Conservation (phyloP, 306 rosid species). For the Carpinus viminea region DNA sequence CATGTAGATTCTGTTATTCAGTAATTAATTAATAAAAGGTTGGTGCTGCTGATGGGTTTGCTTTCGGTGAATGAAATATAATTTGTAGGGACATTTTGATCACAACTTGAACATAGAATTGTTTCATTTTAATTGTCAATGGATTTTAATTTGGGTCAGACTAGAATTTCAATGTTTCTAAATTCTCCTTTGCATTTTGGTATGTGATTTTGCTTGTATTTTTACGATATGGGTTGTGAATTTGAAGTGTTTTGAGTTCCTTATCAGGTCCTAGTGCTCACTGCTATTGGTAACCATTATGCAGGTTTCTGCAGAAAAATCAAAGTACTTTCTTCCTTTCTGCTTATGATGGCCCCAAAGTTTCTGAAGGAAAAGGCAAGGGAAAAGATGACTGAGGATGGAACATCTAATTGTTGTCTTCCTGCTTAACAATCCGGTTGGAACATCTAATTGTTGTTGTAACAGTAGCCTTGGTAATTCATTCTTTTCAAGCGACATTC, state of each 20-base stretch:
- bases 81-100: neutral
- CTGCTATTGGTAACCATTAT: neutral
- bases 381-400: conserved; percentile 56
- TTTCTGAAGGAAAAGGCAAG: conserved; percentile 65
- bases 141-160: neutral
- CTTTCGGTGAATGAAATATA: neutral
- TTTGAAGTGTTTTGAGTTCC: neutral
- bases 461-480: conserved; percentile 44
- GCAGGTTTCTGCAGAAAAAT: conserved; percentile 90
- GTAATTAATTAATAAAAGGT: neutral
- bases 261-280: neutral
- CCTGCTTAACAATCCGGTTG: conserved; percentile 29
- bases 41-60: neutral
- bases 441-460: conserved; percentile 51
- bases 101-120: neutral
- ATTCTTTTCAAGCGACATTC: conserved; percentile 37
- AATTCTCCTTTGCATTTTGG: neutral
- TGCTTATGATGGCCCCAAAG: conserved; percentile 61
- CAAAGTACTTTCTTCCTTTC: conserved; percentile 71
- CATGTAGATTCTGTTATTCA: neutral
- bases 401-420: conserved; percentile 23
- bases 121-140: neutral
- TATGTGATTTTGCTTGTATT: conserved; percentile 14
- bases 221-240: neutral
- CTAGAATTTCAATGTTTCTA: neutral